These are phyloP conservation scores for Fomitopsis pinicola DNA, from an alignment of 1,284 basidiomycete genomes.

Conservation along the genomic window DNA sequence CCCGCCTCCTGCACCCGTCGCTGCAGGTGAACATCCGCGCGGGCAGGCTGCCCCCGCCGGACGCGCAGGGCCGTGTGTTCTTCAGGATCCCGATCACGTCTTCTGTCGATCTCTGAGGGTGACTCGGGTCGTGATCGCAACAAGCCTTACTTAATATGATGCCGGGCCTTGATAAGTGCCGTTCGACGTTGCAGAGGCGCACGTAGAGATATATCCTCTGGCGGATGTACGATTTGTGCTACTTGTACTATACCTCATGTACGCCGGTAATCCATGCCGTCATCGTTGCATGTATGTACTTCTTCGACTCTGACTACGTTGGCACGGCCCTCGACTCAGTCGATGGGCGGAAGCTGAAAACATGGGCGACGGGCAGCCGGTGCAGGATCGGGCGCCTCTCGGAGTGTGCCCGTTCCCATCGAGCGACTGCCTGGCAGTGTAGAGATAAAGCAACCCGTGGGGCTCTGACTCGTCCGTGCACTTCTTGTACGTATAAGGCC, in stretches of 20 bases:
- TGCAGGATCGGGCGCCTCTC: not conserved
- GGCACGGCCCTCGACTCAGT: no score
- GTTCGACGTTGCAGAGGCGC: no score
- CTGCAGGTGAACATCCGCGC: conserved; percentile 38
- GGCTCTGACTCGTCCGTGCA: not conserved
- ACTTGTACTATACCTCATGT: no score
- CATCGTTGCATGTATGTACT: no score
- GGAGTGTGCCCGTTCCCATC: not conserved
- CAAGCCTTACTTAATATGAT: no score
- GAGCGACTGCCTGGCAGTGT: not conserved
- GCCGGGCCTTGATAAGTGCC: no score
- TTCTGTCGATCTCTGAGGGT: conserved; percentile 11
- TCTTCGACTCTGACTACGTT: no score
- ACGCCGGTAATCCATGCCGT: no score
- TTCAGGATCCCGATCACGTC: conserved; percentile 23
- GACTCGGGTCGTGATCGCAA: not conserved
- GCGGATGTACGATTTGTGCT: no score
- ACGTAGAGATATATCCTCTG: no score
- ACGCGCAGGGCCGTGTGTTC: conserved; percentile 24
- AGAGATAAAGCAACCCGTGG: not conserved
- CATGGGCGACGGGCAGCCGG: no score
- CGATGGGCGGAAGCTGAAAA: no score
- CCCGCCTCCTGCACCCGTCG: conserved; percentile 34
- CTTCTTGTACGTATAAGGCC: not conserved
- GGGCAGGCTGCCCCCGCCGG: conserved; percentile 33